Base-by-base conservation (phyloP, 768 basidiomycete genomes). In the Macrocybe gigantea region DNA sequence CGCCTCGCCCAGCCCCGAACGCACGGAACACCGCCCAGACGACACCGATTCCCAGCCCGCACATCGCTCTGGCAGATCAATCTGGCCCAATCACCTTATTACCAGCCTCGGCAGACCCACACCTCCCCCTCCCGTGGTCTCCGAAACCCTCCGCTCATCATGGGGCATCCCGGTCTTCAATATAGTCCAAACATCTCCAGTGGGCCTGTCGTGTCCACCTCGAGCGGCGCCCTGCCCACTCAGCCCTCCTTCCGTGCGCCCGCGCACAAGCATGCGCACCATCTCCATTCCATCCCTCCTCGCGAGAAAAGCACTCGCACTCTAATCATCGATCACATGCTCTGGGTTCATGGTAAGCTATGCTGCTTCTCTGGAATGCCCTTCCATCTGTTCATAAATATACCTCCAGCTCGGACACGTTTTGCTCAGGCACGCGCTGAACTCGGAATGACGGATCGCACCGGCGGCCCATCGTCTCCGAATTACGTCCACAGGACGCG, bases 291-390 rank as follows among this genome's bases (percentile, higher is more conserved):
- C 2, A 91, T 93, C 32, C 89, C 89, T 2, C 90, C 88, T 2
- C 70, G 87, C 35, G 89, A 93, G 64, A 93, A 92, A 70, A 87
- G 85, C n/a, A 91, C 89, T 6, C 73, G 88, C 32, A 92, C 88
- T 7, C 72, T 92, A 48, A 93, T 92, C 56, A 80, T 93, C 48
- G 90, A 93, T 64, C 86, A 92, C 64, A 81, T 90, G 75, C 70
- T 91, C 42, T 92, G 86, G 87, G 85, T 84, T 6, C 90, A 92
- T 64, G 75, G 75, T 74, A 41, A 5, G 65, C 39, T 22, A 22
- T 22, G 22, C 22, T 22, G 4, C 22, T 22, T 22, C 22, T 22
- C 22, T 38, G 13, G 5, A 6, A 2, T 15, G 5, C 3, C 33
- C 22, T 52, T 14, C 33, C 11, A 48, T 48, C 33, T 50, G 35